Percentiles rank a stretch among this genome's conserved stretches.
Conservation (phyloP, 805 yeast genomes). For the Saturnispora serradocipensis region DNA sequence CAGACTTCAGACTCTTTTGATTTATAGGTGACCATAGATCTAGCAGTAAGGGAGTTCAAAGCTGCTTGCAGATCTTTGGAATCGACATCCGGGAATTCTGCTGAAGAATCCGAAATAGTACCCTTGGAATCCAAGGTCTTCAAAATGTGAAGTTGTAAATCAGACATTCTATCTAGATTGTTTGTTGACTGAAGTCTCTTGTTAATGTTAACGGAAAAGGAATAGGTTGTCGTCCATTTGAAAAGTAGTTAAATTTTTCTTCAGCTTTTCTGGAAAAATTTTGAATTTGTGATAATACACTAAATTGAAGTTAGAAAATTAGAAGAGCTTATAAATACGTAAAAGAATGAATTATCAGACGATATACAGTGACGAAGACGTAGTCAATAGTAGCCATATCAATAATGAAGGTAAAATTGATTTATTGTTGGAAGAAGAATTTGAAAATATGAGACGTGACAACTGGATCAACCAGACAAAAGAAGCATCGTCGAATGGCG, state of each 20-base stretch:
- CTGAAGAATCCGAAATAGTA: constrained; percentile 59
- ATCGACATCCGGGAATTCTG: constrained; percentile 54
- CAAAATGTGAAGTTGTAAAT: constrained; percentile 54
- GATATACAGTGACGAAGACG: not conserved
- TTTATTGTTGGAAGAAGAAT: constrained; percentile 18
- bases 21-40: constrained; percentile 66
- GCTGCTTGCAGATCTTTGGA: constrained; percentile 71
- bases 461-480: not conserved
- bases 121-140: constrained; percentile 55
- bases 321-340: not conserved
- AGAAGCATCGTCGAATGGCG: not conserved
- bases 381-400: not conserved
- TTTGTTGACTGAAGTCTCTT: not conserved
- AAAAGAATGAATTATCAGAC: constrained; percentile 8
- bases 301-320: not conserved
- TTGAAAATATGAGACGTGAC: constrained; percentile 16
- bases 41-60: constrained; percentile 76
- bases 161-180: constrained; percentile 44
- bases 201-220: not conserved
- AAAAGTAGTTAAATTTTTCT: not conserved
- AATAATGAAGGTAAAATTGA: constrained; percentile 10
- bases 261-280: not conserved
- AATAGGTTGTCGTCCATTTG: not conserved
- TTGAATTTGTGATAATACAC: not conserved
- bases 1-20: constrained; percentile 70